These are phyloP conservation scores for Ganoderma lingzhi DNA, from an alignment of 1,284 basidiomycete genomes.

Conservation along the genomic window DNA sequence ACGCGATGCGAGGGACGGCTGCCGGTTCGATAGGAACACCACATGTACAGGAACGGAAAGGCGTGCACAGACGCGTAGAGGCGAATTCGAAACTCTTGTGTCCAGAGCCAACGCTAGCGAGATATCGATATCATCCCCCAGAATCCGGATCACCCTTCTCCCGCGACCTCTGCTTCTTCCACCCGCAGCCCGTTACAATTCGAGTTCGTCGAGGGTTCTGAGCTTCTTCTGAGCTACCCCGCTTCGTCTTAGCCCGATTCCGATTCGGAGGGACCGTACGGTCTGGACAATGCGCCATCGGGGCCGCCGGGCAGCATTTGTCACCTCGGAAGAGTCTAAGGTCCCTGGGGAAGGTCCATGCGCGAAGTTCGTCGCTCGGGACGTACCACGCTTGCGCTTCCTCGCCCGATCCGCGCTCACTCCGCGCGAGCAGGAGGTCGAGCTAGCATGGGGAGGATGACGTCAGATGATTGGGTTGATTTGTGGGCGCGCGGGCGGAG, in stretches of 20 bases:
- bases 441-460: not conserved
- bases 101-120: not conserved
- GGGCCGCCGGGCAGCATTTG: not conserved
- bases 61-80: not conserved
- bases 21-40: not conserved
- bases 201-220: not conserved
- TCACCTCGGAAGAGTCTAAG: no score
- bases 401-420: not conserved
- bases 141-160: not conserved
- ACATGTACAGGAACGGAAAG: not conserved
- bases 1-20: not conserved
- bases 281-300: not conserved
- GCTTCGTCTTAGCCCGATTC: not conserved
- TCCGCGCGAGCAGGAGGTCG: not conserved
- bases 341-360: constrained; percentile 8
- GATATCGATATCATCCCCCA: not conserved
- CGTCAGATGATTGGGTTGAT: not conserved
- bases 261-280: not conserved
- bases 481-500: not conserved
- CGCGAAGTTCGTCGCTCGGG: constrained; percentile 6
- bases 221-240: not conserved
- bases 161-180: not conserved
- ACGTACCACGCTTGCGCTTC: constrained; percentile 13
- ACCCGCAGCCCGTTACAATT: not conserved
- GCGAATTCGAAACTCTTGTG: not conserved